Percentiles rank a stretch among this genome's conserved stretches.
Evolutionary conservation across 2,329 filamentous ascomycete genomes (phyloP).

Genomic region (Fusarium foetens): DNA sequence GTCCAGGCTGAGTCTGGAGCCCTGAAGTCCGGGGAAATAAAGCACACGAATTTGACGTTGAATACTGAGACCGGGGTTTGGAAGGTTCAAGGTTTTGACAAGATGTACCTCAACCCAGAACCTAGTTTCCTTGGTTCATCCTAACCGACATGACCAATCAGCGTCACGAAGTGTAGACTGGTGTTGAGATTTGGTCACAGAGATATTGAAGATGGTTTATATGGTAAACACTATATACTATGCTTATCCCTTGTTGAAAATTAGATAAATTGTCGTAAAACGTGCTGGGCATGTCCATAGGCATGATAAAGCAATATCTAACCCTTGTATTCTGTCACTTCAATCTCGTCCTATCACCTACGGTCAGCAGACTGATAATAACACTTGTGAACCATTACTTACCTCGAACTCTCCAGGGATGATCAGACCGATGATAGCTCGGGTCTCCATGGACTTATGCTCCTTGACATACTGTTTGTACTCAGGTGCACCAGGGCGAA

Average conservation of each 20-base stretch:
- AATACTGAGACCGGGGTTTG: neutral
- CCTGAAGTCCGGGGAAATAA: neutral
- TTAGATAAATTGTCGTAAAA: neutral
- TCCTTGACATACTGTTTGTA: neutral
- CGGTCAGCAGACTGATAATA: neutral
- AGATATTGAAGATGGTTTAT: accelerated
- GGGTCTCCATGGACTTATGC: neutral
- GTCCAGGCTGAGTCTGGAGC: neutral
- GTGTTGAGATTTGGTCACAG: accelerated
- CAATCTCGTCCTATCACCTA: neutral
- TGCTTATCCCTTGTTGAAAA: neutral
- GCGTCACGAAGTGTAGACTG: accelerated
- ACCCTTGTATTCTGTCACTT: neutral
- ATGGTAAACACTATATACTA: accelerated
- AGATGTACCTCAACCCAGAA: constrained; percentile 1
- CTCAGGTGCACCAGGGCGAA: neutral
- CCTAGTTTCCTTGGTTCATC: neutral
- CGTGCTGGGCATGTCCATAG: accelerated
- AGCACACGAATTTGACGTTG: neutral
- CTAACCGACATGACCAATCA: neutral
- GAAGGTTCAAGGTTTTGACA: neutral
- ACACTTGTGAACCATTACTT: accelerated
- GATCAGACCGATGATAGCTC: neutral
- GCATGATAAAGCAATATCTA: neutral
- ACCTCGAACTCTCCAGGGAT: neutral